Evolutionary conservation across 2,329 filamentous ascomycete genomes (phyloP).

Genomic region (Akanthomyces lecanii): DNA sequence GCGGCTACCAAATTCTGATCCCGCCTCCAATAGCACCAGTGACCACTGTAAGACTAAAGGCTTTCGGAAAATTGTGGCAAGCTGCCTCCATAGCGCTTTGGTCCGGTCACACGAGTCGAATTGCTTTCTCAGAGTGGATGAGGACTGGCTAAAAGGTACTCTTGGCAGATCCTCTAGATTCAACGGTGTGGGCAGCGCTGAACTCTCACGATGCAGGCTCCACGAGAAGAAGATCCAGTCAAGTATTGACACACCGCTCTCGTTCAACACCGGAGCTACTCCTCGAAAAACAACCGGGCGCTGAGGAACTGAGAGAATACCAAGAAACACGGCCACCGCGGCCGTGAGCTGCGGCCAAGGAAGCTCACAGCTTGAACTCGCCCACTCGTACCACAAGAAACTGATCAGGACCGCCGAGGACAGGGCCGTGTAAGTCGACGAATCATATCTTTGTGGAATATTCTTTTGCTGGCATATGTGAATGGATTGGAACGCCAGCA

Average conservation of each 20-base stretch:
- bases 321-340: background rate
- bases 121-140: background rate
- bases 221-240: constrained; percentile 10
- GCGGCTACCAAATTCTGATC: constrained; percentile 9
- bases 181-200: background rate
- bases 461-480: background rate
- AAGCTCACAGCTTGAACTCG: background rate
- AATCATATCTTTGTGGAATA: background rate
- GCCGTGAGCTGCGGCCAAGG: background rate
- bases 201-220: background rate
- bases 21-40: constrained; percentile 3
- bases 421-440: background rate
- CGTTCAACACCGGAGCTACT: background rate
- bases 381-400: background rate
- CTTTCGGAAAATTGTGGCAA: background rate
- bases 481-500: background rate
- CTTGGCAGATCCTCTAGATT: background rate
- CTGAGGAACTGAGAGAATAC: background rate
- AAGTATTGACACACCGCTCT: constrained; percentile 5
- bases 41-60: constrained; percentile 1
- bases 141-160: background rate
- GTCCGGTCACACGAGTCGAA: background rate
- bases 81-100: background rate
- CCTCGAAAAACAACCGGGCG: background rate
- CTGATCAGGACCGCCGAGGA: background rate